Conservation (phyloP, 164 flowering plant species). For the Protea cynaroides region DNA sequence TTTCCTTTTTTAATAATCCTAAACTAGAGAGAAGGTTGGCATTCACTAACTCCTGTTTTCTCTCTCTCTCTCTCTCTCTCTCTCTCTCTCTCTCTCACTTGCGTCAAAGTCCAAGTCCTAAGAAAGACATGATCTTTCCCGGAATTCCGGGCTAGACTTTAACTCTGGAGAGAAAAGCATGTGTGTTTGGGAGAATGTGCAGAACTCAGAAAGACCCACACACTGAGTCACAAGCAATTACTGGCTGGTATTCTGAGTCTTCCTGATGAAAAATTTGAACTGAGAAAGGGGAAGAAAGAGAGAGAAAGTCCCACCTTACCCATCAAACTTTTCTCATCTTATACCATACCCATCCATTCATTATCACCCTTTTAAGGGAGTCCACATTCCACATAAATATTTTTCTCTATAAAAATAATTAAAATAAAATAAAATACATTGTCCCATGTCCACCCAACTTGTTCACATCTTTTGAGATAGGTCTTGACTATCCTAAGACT, state of each 20-base stretch:
- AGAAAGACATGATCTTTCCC: conserved; percentile 39
- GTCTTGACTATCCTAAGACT: conserved; percentile 3
- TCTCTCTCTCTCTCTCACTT: background rate
- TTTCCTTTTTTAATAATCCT: too few species aligned
- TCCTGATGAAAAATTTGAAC: background rate
- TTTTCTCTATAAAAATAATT: conserved; percentile 1
- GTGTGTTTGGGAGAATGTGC: conserved; percentile 39
- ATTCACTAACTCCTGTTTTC: too few species aligned
- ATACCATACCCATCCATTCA: background rate
- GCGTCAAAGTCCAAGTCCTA: background rate
- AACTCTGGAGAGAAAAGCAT: conserved; percentile 21
- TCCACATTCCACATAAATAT: background rate
- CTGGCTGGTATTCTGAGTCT: background rate
- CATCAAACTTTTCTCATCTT: background rate
- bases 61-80: background rate
- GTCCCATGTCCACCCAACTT: conserved; percentile 11
- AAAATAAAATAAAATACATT: too few species aligned
- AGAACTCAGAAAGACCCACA: conserved; percentile 25
- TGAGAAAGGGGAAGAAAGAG: conserved; percentile 1
- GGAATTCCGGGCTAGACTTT: conserved; percentile 46
- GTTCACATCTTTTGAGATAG: conserved; percentile 30
- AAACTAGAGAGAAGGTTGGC: too few species aligned
- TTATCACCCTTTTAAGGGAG: conserved; percentile 2
- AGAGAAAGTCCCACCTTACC: conserved; percentile 14
- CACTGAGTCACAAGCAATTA: background rate